Evolutionary conservation across 1,284 basidiomycete species (phyloP).

Genomic region (Cryptococcus floricola): DNA sequence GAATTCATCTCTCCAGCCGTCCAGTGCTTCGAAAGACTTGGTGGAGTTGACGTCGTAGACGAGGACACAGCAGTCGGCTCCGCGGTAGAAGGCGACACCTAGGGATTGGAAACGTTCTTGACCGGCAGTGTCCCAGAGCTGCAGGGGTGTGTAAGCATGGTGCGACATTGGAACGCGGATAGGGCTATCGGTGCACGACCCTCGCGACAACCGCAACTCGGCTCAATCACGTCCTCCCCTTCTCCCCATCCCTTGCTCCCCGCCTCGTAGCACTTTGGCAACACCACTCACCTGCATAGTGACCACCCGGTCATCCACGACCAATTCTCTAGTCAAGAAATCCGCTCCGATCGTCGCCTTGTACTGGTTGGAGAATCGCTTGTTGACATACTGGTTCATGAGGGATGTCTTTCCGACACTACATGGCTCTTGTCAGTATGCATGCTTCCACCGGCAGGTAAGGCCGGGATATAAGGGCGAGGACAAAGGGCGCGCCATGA

Average conservation of each 20-base stretch:
- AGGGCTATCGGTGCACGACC: neutral
- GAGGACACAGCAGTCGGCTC: constrained; percentile 97
- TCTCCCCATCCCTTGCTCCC: neutral
- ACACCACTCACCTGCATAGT: constrained; percentile 82
- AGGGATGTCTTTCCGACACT: constrained; percentile 99
- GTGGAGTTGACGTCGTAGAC: constrained; percentile 99
- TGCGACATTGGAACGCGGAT: neutral
- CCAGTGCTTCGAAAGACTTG: constrained; percentile 93
- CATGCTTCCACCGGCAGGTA: too few relatives aligned
- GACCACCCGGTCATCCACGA: constrained; percentile 95
- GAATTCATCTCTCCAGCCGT: constrained; percentile 97
- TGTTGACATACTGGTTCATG: constrained; percentile 99
- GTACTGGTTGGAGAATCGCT: constrained; percentile 99
- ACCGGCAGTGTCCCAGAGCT: constrained; percentile 99
- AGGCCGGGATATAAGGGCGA: neutral
- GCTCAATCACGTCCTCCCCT: neutral
- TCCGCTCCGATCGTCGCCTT: constrained; percentile 81
- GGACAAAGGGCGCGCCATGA: neutral
- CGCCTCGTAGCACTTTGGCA: neutral
- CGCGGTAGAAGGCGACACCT: constrained; percentile 97
- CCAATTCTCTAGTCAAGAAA: constrained; percentile 96
- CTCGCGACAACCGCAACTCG: too few relatives aligned
- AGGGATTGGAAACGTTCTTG: constrained; percentile 99
- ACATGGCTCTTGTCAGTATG: neutral
- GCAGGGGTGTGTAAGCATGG: neutral